Base-by-base conservation (phyloP, 2,329 filamentous ascomycete genomes). In the Aspergillus brunneoviolaceus region DNA sequence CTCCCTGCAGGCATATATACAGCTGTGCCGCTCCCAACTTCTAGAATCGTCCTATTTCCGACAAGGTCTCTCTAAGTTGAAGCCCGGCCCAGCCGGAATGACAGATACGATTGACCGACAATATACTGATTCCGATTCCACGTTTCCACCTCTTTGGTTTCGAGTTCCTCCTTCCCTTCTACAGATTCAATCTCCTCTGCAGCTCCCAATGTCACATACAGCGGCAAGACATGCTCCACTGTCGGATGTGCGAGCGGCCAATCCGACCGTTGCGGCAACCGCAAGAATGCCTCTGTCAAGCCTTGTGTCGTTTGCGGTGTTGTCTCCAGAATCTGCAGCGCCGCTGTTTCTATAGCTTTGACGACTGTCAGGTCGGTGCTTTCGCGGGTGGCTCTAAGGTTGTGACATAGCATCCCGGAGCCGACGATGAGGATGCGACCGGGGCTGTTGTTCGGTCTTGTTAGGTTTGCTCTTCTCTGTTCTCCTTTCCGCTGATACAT, bases 121-220 rank as follows among this genome's bases (percentile, higher is more conserved):
- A 70, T 65, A 35, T 71, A 72, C 33, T 75, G 63, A 11, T 71
- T 68, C 64, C 54, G 55, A 10, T 66, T 50, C 52, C 71, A 74
- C 16, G 55, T 49, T 11, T 55, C 33, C 12, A 35, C 33, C 12
- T 48, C 19, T 33, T 21, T 5, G 23, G 19, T 2, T 11, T 16
- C 51, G 16, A 55, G 4, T 51, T 19, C 31, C 47, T 49, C 31
- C 52, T 35, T 35, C 33, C 33, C 33, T 35, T 35, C 1, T 35
- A 6, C 33, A 35, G 33, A 35, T 5, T 35, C 11, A 16, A 35
- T 35, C 33, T 35, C 33, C 33, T 35, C 14, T 35, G 11, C 52
- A 10, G 31, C 52, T 0, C 52, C 52, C 39, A 55, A 19, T 7
- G 52, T 55, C 39, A 55, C 42, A 33, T 55, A 55, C 5, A 55